These are phyloP conservation scores for Gossypium schwendimanii DNA, from an alignment of 441 rosid genomes.

Conservation along the genomic window DNA sequence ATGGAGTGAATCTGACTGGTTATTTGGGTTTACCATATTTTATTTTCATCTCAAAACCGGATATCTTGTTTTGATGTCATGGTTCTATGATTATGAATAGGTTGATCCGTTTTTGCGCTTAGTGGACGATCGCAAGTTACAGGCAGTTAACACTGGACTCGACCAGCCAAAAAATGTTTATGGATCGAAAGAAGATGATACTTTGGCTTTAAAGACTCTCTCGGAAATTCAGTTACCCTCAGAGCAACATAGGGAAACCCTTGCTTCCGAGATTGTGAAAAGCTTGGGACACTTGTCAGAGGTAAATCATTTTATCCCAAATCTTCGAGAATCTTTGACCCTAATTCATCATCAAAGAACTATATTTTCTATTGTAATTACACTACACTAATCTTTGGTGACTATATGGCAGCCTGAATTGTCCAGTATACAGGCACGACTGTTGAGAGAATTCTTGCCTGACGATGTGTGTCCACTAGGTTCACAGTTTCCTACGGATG, in stretches of 20 bases:
- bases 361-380: background rate
- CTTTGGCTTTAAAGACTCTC: conserved; percentile 58
- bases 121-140: conserved; percentile 72
- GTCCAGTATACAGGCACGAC: conserved; percentile 41
- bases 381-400: conserved; percentile 6
- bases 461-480: conserved; percentile 80
- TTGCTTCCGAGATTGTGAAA: conserved; percentile 62
- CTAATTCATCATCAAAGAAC: background rate
- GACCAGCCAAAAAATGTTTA: conserved; percentile 33
- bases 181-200: conserved; percentile 75
- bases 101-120: conserved; percentile 74
- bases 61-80: conserved; percentile 10
- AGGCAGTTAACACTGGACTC: conserved; percentile 34
- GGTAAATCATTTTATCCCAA: conserved; percentile 36
- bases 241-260: conserved; percentile 55
- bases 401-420: conserved; percentile 46
- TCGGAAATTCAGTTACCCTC: conserved; percentile 44
- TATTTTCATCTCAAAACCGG: background rate
- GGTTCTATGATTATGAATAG: conserved; percentile 34
- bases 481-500: conserved; percentile 46
- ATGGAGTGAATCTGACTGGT: background rate
- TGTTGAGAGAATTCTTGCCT: conserved; percentile 64
- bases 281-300: conserved; percentile 52
- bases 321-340: conserved; percentile 4
- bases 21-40: background rate